Evolutionary conservation across 2,329 filamentous ascomycete species (phyloP), one percentile per base, ranked within the genome.

Genomic region (Byssochlamys sp.): DNA sequence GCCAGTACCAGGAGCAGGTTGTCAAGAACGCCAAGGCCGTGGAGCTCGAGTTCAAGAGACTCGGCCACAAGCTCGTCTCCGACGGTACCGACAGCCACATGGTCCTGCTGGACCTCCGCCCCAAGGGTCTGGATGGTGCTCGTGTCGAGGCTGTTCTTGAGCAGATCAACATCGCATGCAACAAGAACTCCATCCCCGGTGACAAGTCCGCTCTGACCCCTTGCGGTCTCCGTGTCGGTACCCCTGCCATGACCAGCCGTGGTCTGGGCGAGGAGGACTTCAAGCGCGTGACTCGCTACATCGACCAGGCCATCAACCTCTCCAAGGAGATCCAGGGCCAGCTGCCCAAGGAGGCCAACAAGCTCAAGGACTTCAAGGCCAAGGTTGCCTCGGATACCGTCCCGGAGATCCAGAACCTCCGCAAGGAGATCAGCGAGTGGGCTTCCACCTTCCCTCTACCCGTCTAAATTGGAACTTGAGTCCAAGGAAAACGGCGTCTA

Each of bases 301-400:
- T 97, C 67, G 90, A 95, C 75, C 82, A 86, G 70, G 83, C 85
- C 75, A 89, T 97, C 82, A 89, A 89, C 80, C 83, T 97, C 71
- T 89, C 87, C 83, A 90, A 91, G 83, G 86, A 91, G 71, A 81
- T 95, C 67, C 94, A 97, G 81, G 81, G 73, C 59, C 79, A 82
- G 63, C 84, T 97, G 26, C 92, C 94, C 75, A 96, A 96, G 85
- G 89, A 94, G 77, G 90, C 90, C 70, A 99, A 97, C 86, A 96
- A 95, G 86, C 89, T 95, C 76, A 97, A 97, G 86, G 94, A 99
- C 82, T 97, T 99, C 88, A 95, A 92, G 83, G 86, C 85, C 73
- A 92, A 90, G 84, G 90, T 96, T 61, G 84, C 88, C 58, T 79
- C 81, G 65, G 91, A 90, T 63, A 83, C 87, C 70, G 81, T 95